Percentiles rank a stretch among this genome's conserved stretches.
phyloP scores from a whole-genome alignment of 2,329 filamentous ascomycete species.

The Colletotrichum caudatum region DNA sequence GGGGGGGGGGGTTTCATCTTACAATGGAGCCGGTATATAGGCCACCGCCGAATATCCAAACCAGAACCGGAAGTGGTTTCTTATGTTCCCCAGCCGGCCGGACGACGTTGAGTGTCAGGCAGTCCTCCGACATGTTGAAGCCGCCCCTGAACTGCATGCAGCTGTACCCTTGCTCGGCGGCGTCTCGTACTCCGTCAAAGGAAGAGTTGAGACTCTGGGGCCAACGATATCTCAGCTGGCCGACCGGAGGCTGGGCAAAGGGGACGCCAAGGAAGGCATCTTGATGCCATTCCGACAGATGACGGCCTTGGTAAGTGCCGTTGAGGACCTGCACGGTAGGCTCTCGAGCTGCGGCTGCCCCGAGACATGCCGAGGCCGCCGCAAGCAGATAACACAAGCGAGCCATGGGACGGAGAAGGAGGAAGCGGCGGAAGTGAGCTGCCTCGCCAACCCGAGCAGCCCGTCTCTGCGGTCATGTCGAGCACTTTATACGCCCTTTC shows the following conservation, averaged over 20 bases:
- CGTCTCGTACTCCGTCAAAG: constrained; percentile 54
- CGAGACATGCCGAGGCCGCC: constrained; percentile 27
- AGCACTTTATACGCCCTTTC: constrained; percentile 26
- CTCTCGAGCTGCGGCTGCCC: constrained; percentile 16
- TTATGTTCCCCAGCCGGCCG: constrained; percentile 52
- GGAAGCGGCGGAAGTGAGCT: not conserved
- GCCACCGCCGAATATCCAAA: constrained; percentile 72
- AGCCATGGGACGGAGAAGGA: constrained; percentile 9
- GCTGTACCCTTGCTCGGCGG: constrained; percentile 57
- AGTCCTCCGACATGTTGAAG: constrained; percentile 62
- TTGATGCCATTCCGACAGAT: constrained; percentile 52
- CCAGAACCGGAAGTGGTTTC: constrained; percentile 54
- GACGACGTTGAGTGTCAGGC: constrained; percentile 58
- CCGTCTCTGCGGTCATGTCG: not conserved
- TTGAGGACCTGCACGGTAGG: constrained; percentile 46
- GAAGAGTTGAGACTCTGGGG: constrained; percentile 54
- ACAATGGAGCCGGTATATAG: constrained; percentile 61
- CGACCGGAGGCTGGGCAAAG: constrained; percentile 53
- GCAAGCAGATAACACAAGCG: constrained; percentile 16
- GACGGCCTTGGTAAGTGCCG: constrained; percentile 51
- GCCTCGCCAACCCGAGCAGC: not conserved
- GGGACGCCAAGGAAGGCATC: constrained; percentile 55
- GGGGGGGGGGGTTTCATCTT: not conserved
- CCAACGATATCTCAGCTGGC: constrained; percentile 52
- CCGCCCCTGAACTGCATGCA: constrained; percentile 60